phyloP scores from a whole-genome alignment of 192 early-diverging fungal genomes.

The Backusella parvicylindrica region DNA sequence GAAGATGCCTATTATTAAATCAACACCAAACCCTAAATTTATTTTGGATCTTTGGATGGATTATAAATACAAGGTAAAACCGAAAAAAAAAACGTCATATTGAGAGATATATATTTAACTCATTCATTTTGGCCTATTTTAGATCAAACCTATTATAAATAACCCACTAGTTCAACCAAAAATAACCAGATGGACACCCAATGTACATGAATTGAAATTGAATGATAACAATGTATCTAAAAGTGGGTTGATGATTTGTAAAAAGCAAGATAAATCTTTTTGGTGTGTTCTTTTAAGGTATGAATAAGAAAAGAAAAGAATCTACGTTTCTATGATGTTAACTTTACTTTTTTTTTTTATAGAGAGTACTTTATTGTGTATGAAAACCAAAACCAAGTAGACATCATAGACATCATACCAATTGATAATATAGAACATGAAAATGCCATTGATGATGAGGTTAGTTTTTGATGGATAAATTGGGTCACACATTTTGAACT shows the following conservation, averaged over 20 bases:
- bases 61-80: not conserved
- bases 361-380: conserved; percentile 8
- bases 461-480: too few species aligned
- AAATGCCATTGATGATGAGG: not conserved
- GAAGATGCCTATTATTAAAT: not conserved
- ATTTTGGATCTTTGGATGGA: not conserved
- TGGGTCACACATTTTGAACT: too few species aligned
- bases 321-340: not conserved
- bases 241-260: not conserved
- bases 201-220: not conserved
- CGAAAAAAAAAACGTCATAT: not conserved
- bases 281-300: conserved; percentile 5
- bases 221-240: not conserved
- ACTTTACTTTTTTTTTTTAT: not conserved
- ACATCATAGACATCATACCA: not conserved
- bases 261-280: not conserved
- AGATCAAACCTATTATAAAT: not conserved
- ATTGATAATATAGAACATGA: not conserved
- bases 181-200: not conserved
- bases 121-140: not conserved
- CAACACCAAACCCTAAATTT: not conserved
- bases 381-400: conserved; percentile 1
- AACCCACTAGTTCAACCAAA: not conserved
- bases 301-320: too few species aligned
- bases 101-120: not conserved